These are phyloP conservation scores for Zea luxurians DNA, from an alignment of 176 grass and related monocot species.

Conservation along the genomic window DNA sequence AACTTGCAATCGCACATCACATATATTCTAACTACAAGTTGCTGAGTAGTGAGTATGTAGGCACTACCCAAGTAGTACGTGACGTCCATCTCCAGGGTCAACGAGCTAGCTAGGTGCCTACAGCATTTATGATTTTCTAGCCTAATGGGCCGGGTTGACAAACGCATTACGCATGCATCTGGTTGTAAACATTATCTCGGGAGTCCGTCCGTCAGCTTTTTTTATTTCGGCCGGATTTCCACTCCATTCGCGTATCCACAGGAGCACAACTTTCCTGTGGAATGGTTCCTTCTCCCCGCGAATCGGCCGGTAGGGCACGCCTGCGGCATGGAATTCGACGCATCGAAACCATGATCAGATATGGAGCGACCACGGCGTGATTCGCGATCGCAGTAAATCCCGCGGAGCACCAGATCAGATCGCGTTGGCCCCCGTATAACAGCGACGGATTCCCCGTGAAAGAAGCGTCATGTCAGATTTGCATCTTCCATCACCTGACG, in stretches of 20 bases:
- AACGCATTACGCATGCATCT: conserved; percentile 18
- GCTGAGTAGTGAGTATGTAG: too few species aligned
- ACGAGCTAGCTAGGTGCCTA: too few species aligned
- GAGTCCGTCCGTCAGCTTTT: background rate
- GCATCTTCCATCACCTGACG: background rate
- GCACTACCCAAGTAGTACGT: too few species aligned
- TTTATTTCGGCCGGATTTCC: background rate
- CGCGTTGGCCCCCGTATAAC: background rate
- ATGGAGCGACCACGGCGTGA: background rate
- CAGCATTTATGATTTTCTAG: background rate
- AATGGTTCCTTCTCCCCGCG: background rate
- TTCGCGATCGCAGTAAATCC: conserved; percentile 18
- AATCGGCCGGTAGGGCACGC: conserved; percentile 10
- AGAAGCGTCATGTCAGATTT: background rate
- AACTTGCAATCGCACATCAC: too few species aligned
- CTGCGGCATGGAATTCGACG: background rate
- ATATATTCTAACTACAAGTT: too few species aligned
- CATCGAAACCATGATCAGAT: background rate
- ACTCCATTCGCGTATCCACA: conserved; percentile 15
- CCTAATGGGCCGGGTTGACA: conserved; percentile 12
- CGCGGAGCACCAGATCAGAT: background rate
- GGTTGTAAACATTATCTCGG: conserved; percentile 1
- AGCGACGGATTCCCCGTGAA: conserved; percentile 19
- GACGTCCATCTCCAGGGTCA: too few species aligned
- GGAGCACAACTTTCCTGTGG: conserved; percentile 2